Base-by-base conservation (phyloP, 163 green algal genomes). In the Volvox carteri region DNA sequence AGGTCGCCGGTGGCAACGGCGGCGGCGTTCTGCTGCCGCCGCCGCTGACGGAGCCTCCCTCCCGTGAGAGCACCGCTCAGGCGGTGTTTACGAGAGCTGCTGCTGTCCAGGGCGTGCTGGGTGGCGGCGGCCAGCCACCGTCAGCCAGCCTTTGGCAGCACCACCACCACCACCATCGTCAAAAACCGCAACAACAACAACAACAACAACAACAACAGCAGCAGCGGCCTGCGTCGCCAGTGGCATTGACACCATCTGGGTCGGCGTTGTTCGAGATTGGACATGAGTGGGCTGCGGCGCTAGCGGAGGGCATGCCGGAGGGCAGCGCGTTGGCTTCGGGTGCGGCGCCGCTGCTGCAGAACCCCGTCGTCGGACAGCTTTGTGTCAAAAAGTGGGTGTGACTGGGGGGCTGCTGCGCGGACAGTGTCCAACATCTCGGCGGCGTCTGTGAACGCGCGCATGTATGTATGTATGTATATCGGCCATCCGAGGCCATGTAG, bases 341-440 rank as follows among this genome's bases (percentile, higher is more conserved):
- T 25, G 37, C 58, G 37, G 68, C 54, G 14, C 78, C 78, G 21
- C 54, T 91, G 87, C 70, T 91, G 70, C 21, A 33, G 25, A 88
- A 85, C 41, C 87, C 87, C 0, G 79, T 88, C 46, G 72, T 91
- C 18, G 87, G 87, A 19, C 78, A 91, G 87, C 52, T 91, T n/a
- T 84, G 68, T 54, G n/a, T 91, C 11, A 88, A 85, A 74, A 81
- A 78, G 85, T 90, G 73, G 78, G 85, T 77, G 75, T 52, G 39
- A 12, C n/a, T n/a, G n/a, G n/a, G n/a, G n/a, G n/a, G n/a, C 4
- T 46, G 67, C 33, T 14, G 33, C 28, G 68, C 25, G 2, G 8
- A 11, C 1, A 33, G n/a, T 33, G 14, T 41, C 18, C 23, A 28
- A 28, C 4, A 28, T 23, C n/a, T 44, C 7, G 28, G 16, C 23